phyloP scores from a whole-genome alignment of 2,329 filamentous ascomycete species.

The Fragosphaeria purpurea region DNA sequence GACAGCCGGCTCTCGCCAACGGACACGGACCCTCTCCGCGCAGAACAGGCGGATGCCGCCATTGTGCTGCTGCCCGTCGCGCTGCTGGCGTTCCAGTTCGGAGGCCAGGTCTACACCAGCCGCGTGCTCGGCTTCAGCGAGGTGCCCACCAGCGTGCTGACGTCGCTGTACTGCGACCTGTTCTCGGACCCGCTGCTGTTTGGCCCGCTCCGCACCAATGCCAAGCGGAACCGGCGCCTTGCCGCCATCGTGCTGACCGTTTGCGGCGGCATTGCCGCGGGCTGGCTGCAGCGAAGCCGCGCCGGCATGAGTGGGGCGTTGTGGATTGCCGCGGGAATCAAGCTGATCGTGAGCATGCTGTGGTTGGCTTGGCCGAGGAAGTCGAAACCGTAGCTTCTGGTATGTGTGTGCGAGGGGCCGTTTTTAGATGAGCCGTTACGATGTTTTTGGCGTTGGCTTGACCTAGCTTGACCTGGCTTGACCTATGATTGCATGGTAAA shows the following conservation, averaged over 20 bases:
- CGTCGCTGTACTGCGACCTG: slow-evolving; percentile 43
- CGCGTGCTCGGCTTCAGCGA: slow-evolving; percentile 42
- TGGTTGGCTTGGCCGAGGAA: slow-evolving; percentile 51
- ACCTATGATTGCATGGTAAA: too few species aligned
- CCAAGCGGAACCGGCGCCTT: slow-evolving; percentile 40
- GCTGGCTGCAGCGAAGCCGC: slow-evolving; percentile 38
- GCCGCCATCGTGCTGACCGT: slow-evolving; percentile 40
- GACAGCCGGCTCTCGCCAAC: slow-evolving; percentile 14
- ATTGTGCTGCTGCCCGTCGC: slow-evolving; percentile 27
- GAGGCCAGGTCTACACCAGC: slow-evolving; percentile 44
- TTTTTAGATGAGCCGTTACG: too few species aligned
- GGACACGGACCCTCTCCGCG: slow-evolving; percentile 25
- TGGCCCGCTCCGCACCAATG: slow-evolving; percentile 31
- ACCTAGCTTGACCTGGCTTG: too few species aligned
- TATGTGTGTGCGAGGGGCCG: too few species aligned
- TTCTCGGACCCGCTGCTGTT: slow-evolving; percentile 41
- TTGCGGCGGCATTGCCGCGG: slow-evolving; percentile 39
- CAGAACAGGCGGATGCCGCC: slow-evolving; percentile 28
- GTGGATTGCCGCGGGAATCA: slow-evolving; percentile 50
- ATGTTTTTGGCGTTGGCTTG: too few species aligned
- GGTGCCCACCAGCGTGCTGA: slow-evolving; percentile 46
- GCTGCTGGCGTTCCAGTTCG: slow-evolving; percentile 44
- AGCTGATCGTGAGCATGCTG: slow-evolving; percentile 42
- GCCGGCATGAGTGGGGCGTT: slow-evolving; percentile 31
- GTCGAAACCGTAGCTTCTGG: not conserved